Percentiles rank a stretch among this genome's conserved stretches.
These are phyloP conservation scores for Candida awuae DNA, from an alignment of 805 yeast genomes.

Conservation along the genomic window DNA sequence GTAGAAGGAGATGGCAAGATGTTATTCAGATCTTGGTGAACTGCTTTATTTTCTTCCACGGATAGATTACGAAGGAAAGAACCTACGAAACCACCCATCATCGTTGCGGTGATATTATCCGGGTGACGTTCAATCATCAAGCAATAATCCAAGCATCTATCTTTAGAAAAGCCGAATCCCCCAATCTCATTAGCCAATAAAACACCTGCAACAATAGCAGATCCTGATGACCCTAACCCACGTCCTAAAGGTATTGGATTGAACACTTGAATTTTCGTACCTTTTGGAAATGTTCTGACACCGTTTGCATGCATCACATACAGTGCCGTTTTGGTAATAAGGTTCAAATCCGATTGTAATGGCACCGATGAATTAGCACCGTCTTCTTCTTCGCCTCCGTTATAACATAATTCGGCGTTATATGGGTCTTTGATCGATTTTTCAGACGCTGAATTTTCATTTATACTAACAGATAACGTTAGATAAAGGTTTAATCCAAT, in stretches of 20 bases:
- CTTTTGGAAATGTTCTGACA: constrained; percentile 67
- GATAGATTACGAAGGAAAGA: constrained; percentile 79
- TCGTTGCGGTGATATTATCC: constrained; percentile 95
- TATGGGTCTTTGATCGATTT: constrained; percentile 50
- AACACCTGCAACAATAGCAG: constrained; percentile 97
- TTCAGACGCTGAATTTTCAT: constrained; percentile 34
- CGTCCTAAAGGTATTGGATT: constrained; percentile 96
- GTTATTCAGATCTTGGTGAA: constrained; percentile 77
- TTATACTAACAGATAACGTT: constrained; percentile 61
- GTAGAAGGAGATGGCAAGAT: constrained; percentile 49
- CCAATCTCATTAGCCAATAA: constrained; percentile 84
- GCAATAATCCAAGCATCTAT: constrained; percentile 86
- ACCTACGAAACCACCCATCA: constrained; percentile 99
- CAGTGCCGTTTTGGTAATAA: constrained; percentile 87
- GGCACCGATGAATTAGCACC: constrained; percentile 44
- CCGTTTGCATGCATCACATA: constrained; percentile 84
- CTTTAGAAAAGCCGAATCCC: constrained; percentile 59
- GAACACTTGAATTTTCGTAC: constrained; percentile 69
- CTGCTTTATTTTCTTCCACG: constrained; percentile 61
- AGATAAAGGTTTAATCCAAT: constrained; percentile 74
- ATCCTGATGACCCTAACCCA: constrained; percentile 96
- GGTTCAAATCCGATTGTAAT: constrained; percentile 62
- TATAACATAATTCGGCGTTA: constrained; percentile 62
- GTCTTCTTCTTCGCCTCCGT: constrained; percentile 66
- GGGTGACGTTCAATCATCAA: constrained; percentile 98